Evolutionary conservation across 257 asterid genomes (phyloP).

Genomic region (Nicotiana otophora): DNA sequence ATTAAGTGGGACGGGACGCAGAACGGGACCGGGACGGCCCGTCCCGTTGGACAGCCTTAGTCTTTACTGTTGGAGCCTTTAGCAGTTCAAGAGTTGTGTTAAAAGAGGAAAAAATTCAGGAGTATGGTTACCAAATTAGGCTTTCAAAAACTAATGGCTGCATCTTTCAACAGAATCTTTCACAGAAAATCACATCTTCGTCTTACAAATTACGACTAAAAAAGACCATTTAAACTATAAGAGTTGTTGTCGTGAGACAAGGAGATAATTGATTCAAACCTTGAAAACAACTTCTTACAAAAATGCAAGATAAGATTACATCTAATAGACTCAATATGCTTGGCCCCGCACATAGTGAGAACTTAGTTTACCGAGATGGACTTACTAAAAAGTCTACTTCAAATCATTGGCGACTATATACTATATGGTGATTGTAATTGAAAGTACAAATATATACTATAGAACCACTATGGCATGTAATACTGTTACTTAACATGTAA

Average conservation of each 20-base stretch:
- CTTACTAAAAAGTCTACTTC: neutral
- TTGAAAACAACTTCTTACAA: neutral
- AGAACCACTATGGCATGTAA: too few species aligned
- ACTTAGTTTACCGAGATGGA: neutral
- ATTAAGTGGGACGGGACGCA: too few species aligned
- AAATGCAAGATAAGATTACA: neutral
- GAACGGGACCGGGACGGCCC: too few species aligned
- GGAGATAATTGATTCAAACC: neutral
- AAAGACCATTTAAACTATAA: neutral
- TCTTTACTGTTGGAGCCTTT: neutral
- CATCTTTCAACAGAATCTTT: too few species aligned
- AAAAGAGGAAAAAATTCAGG: neutral
- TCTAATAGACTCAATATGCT: neutral
- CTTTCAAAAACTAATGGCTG: neutral
- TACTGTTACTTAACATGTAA: too few species aligned
- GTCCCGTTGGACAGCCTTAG: too few species aligned
- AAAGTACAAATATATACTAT: too few species aligned
- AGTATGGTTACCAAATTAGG: neutral
- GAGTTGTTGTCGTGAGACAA: neutral
- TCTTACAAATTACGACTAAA: neutral
- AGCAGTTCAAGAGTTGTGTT: neutral
- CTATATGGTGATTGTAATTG: neutral
- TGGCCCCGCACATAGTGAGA: neutral
- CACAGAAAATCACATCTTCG: neutral
- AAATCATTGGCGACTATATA: neutral